A percentile compares a stretch with the other conserved stretches of the same genome.
Conservation (phyloP, 805 yeast species). For the Lipomyces yamadae region DNA sequence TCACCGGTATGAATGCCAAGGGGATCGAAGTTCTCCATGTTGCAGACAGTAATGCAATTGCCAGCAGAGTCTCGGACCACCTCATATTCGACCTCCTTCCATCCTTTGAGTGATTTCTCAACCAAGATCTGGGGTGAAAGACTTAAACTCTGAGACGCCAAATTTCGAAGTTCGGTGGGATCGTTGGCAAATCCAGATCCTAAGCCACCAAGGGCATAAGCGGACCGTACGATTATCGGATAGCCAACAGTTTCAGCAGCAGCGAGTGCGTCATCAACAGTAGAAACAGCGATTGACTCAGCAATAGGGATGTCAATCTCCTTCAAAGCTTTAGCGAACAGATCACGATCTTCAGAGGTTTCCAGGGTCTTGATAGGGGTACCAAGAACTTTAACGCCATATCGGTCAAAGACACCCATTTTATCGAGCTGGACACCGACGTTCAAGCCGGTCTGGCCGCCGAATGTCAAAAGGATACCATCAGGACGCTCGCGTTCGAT, state of each 20-base stretch:
- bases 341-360: conserved; percentile 96
- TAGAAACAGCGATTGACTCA: conserved; percentile 92
- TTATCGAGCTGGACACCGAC: conserved; percentile 94
- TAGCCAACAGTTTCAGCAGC: conserved; percentile 90
- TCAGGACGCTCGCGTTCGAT: conserved; percentile 97
- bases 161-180: conserved; percentile 78
- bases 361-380: conserved; percentile 96
- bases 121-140: conserved; percentile 94
- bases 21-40: conserved; percentile 99
- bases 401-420: conserved; percentile 90
- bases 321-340: conserved; percentile 91
- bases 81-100: conserved; percentile 99
- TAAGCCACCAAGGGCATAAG: conserved; percentile 95
- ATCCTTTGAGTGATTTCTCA: conserved; percentile 90
- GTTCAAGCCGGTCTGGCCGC: conserved; percentile 97
- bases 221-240: conserved; percentile 97
- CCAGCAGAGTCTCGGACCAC: conserved; percentile 96
- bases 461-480: conserved; percentile 93
- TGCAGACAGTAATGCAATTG: conserved; percentile 98
- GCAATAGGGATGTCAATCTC: conserved; percentile 97
- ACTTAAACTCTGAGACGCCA: conserved; percentile 87
- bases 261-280: conserved; percentile 86
- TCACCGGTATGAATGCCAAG: conserved; percentile 99
- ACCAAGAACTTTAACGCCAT: conserved; percentile 92
- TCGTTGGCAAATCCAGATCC: conserved; percentile 96